Base-by-base conservation (phyloP, 2,329 filamentous ascomycete species). In the Claviceps arundinis region DNA sequence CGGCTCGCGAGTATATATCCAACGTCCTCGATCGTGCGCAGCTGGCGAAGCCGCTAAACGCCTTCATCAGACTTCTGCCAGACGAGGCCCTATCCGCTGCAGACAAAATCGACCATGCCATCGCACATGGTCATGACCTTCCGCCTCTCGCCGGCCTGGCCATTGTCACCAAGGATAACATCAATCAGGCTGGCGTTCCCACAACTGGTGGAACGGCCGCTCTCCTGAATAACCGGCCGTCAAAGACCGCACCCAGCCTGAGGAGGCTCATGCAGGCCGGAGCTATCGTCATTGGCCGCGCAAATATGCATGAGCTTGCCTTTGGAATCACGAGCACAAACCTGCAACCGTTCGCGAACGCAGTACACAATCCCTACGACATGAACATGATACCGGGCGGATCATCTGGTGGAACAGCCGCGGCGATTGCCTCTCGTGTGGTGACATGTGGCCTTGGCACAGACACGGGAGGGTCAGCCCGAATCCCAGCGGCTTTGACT, bases 241-340 rank as follows among this genome's bases (percentile, higher is more conserved):
- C 38, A 14, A 51, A 40, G 2, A 59, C 58, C 2, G 58, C 58
- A 3, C 58, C 54, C 8, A 56, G 55, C 19, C 43, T 58, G 26
- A 56, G 52, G 30, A 55, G 55, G 47, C 52, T 59, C 37, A 53
- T 58, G n/a, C 47, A 48, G 8, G 64, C 59, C 1, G 64, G 64
- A 0, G 64, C 59, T 0, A 54, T 66, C 1, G 48, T 66, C 0
- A 53, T 66, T 6, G 79, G 78, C 0, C 70, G 73, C 45, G 80
- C 78, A 0, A 82, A 65, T 2, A 81, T 81, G 72, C 78, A 56
- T 30, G 54, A 56, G 37, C 49, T 56, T 13, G 55, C 55, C 5
- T 50, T 58, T 34, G 58, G 58, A 9, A 52, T 57, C 40, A 56
- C 57, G 4, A 57, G 58, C n/a, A 57, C 56, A 1, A 57, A 56